Evolutionary conservation across 257 asterid genomes (phyloP).

Genomic region (Forsythia viridissima): DNA sequence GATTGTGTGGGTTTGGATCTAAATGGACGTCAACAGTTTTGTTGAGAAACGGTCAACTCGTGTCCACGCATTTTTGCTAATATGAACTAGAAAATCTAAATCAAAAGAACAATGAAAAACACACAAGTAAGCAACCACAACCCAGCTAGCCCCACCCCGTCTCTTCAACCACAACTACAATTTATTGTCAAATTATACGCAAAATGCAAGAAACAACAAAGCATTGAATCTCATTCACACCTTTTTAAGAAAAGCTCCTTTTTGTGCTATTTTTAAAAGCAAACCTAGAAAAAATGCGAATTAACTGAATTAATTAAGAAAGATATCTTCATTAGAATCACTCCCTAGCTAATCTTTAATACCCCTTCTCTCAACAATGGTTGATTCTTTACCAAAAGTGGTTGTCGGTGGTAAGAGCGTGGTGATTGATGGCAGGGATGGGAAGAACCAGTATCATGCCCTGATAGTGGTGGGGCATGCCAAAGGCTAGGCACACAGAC

Average conservation of each 20-base stretch:
- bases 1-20: neutral
- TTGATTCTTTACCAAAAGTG: neutral
- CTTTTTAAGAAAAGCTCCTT: neutral
- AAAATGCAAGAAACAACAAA: neutral
- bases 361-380: neutral
- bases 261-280: neutral
- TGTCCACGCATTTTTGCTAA: neutral
- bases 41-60: neutral
- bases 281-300: neutral
- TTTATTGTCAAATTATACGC: neutral
- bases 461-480: neutral
- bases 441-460: neutral
- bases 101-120: neutral
- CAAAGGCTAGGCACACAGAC: neutral
- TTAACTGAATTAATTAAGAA: neutral
- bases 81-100: neutral
- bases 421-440: neutral
- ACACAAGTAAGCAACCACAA: neutral
- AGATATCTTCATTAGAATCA: neutral
- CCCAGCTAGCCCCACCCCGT: neutral
- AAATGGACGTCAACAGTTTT: neutral
- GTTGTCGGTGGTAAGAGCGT: neutral
- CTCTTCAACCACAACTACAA: neutral
- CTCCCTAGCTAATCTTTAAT: neutral
- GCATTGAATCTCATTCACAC: neutral